Conservation (phyloP, 2,329 filamentous ascomycete genomes). For the Sporothrix luriei region DNA sequence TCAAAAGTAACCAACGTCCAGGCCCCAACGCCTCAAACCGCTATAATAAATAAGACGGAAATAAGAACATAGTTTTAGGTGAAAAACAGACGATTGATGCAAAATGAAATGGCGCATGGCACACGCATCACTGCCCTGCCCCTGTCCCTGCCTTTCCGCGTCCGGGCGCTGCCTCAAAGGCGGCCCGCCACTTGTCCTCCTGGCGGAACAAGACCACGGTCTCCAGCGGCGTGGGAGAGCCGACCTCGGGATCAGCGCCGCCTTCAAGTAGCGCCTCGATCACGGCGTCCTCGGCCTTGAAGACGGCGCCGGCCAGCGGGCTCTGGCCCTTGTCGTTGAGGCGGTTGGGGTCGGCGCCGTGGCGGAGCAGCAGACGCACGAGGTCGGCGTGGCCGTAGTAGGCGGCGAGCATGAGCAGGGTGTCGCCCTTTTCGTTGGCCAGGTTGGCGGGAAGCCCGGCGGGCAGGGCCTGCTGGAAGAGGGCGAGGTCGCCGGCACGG, state of each 20-base stretch:
- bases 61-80: neutral
- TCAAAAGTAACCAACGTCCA: neutral
- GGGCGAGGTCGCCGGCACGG: constrained; percentile 58
- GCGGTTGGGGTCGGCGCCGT: constrained; percentile 67
- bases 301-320: constrained; percentile 70
- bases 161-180: constrained; percentile 54
- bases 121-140: constrained; percentile 35
- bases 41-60: neutral
- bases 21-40: neutral
- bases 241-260: constrained; percentile 58
- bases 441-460: constrained; percentile 69
- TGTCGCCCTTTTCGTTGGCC: constrained; percentile 73
- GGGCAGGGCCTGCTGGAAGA: constrained; percentile 65
- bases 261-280: constrained; percentile 59
- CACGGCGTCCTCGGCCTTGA: constrained; percentile 69
- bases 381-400: constrained; percentile 68
- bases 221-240: constrained; percentile 53
- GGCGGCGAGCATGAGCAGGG: constrained; percentile 71
- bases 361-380: constrained; percentile 61
- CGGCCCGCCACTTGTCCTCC: constrained; percentile 53
- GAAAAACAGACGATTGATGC: neutral
- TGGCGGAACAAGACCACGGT: constrained; percentile 58
- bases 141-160: constrained; percentile 51
- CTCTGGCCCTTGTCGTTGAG: constrained; percentile 70
- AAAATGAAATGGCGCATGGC: too few relatives aligned